These are phyloP conservation scores for Nothophaeocryptopus gaeumannii DNA, from an alignment of 2,329 filamentous ascomycete species.

Conservation along the genomic window DNA sequence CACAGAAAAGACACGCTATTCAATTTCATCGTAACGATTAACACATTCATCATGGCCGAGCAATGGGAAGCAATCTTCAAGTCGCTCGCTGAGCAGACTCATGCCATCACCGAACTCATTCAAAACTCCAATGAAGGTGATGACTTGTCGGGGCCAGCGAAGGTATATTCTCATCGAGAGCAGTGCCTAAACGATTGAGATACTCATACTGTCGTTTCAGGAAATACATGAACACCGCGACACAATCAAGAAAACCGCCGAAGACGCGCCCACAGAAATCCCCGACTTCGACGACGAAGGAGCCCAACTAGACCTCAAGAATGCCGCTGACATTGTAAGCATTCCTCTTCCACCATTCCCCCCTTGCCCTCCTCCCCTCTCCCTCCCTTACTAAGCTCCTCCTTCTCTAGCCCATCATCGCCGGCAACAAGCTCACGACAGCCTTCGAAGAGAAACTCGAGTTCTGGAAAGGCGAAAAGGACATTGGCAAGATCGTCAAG, in stretches of 20 bases:
- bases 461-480: slow-evolving; percentile 19
- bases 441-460: slow-evolving; percentile 20
- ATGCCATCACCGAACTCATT: slow-evolving; percentile 21
- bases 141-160: slow-evolving; percentile 15
- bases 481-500: slow-evolving; percentile 25
- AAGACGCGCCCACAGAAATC: slow-evolving; percentile 18
- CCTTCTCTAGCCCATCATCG: slow-evolving; percentile 17
- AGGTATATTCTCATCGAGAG: slow-evolving; percentile 10
- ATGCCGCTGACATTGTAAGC: slow-evolving; percentile 20
- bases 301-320: slow-evolving; percentile 21
- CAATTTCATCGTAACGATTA: not conserved
- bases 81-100: slow-evolving; percentile 21
- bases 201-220: not conserved
- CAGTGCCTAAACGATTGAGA: not conserved
- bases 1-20: no score
- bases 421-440: slow-evolving; percentile 18
- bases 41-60: slow-evolving; percentile 18
- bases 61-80: slow-evolving; percentile 25
- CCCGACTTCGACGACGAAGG: slow-evolving; percentile 23
- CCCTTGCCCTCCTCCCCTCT: not conserved
- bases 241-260: slow-evolving; percentile 18
- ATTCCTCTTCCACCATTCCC: not conserved
- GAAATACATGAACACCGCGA: slow-evolving; percentile 22
- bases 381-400: not conserved
- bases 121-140: slow-evolving; percentile 22